Percentiles rank a stretch among this genome's conserved stretches.
These are phyloP conservation scores for Oidium heveae DNA, from an alignment of 2,329 filamentous ascomycete genomes.

Conservation along the genomic window DNA sequence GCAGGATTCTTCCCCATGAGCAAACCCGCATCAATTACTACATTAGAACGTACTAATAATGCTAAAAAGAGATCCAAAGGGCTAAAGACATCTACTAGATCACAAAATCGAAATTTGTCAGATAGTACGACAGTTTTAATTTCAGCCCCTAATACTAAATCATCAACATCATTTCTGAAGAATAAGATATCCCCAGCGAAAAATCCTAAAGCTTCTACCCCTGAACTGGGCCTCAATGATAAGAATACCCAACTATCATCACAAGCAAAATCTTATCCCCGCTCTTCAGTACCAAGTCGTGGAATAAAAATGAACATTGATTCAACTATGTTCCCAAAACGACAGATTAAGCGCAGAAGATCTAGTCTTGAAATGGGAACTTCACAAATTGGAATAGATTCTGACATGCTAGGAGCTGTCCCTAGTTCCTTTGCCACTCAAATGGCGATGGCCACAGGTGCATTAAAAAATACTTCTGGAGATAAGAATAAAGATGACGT, in stretches of 20 bases:
- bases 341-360: conserved; percentile 14
- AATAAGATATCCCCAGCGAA: conserved; percentile 16
- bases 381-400: conserved; percentile 45
- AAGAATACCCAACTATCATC: neutral
- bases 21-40: conserved; percentile 30
- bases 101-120: conserved; percentile 50
- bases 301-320: neutral
- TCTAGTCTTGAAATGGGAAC: conserved; percentile 44
- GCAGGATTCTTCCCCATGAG: conserved; percentile 29
- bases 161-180: conserved; percentile 16
- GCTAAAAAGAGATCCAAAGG: conserved; percentile 1
- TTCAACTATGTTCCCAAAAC: conserved; percentile 22
- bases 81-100: conserved; percentile 5
- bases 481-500: conserved; percentile 34
- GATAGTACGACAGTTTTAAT: conserved; percentile 69
- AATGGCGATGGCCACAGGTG: conserved; percentile 46
- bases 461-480: conserved; percentile 22
- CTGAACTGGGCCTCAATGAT: conserved; percentile 1
- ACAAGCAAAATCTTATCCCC: conserved; percentile 20
- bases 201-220: conserved; percentile 10
- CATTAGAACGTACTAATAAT: conserved; percentile 14
- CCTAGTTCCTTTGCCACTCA: conserved; percentile 62
- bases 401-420: conserved; percentile 28
- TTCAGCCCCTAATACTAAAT: conserved; percentile 24
- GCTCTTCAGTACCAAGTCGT: conserved; percentile 29